A percentile compares a stretch with the other conserved stretches of the same genome.
These are phyloP conservation scores for Trichoderma gracile DNA, from an alignment of 2,329 filamentous ascomycete species.

Conservation along the genomic window DNA sequence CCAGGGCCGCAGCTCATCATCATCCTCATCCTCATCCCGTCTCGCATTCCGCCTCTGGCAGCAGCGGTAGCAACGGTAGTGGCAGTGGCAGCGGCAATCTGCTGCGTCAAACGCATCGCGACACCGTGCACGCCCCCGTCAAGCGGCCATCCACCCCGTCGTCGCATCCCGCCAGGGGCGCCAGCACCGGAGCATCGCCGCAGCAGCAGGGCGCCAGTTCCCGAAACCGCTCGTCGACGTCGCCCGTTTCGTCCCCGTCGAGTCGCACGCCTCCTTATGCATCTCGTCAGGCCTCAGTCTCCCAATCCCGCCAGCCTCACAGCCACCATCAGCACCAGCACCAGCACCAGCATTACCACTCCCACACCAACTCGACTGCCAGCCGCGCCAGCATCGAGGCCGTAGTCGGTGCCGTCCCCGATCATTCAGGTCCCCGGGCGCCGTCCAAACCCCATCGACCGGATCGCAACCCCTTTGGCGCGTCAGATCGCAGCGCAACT, in stretches of 20 bases:
- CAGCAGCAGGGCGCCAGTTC: constrained; percentile 48
- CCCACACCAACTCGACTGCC: constrained; percentile 24
- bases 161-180: constrained; percentile 26
- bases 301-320: constrained; percentile 28
- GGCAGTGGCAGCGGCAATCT: not conserved
- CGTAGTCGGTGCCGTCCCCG: constrained; percentile 34
- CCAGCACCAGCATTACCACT: constrained; percentile 9
- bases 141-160: constrained; percentile 29
- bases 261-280: constrained; percentile 45
- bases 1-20: not conserved
- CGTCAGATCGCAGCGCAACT: constrained; percentile 4
- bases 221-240: constrained; percentile 53
- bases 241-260: constrained; percentile 49
- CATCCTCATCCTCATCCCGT: not conserved
- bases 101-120: constrained; percentile 20
- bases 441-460: constrained; percentile 41
- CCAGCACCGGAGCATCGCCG: constrained; percentile 35
- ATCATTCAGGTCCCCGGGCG: constrained; percentile 36
- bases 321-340: too few species aligned
- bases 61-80: constrained; percentile 14
- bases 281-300: constrained; percentile 34
- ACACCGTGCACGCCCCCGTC: constrained; percentile 23
- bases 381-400: constrained; percentile 50
- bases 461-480: not conserved
- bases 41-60: constrained; percentile 28